Evolutionary conservation across 495 filamentous ascomycete species (phyloP), one percentile per base, ranked within the genome.

Genomic region (Hypoxylon trugodes): DNA sequence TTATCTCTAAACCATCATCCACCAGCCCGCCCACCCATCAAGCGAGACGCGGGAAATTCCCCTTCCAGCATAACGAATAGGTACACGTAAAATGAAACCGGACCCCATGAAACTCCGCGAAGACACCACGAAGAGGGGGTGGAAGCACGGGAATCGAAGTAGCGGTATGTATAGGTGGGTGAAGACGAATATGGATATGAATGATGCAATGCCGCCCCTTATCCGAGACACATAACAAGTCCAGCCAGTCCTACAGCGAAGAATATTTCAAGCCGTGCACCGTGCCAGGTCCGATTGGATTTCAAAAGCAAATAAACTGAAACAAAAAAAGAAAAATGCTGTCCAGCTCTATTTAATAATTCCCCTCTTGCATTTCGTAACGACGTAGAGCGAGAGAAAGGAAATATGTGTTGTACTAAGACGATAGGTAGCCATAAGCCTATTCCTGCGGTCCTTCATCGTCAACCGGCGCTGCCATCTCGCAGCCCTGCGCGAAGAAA

Each of bases 401-500:
- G 26, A 13, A 12, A 40, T 24, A 43, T n/a, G n/a, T n/a, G n/a
- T n/a, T 24, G 2, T 10, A n/a, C 15, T 21, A 13, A n/a, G 22
- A 19, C 2, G 9, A 48, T 15, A 19, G 45, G 26, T 1, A 5
- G 1, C 9, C 19, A 26, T 25, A 12, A 33, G 7, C 16, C 26
- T 35, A 65, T 45, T 52, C 13, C 30, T 58, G 46, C 33, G 50
- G 16, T 16, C 51, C 65, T 21, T 65, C 59, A 2, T 25, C 12
- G 13, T 43, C 59, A 10, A 13, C 24, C 5, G 49, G 55, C 10
- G 30, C 45, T 41, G 65, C 64, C n/a, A 79, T 56, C 68, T 89
- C 86, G 70, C 88, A 90, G 4, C 88, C 91, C 62, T 96, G 92
- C 1, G 90, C 86, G 74, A 96, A 96, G 79, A 95, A 96, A 9